Base-by-base conservation (phyloP, 2,329 filamentous ascomycete species). In the Acrocalymma vagum region DNA sequence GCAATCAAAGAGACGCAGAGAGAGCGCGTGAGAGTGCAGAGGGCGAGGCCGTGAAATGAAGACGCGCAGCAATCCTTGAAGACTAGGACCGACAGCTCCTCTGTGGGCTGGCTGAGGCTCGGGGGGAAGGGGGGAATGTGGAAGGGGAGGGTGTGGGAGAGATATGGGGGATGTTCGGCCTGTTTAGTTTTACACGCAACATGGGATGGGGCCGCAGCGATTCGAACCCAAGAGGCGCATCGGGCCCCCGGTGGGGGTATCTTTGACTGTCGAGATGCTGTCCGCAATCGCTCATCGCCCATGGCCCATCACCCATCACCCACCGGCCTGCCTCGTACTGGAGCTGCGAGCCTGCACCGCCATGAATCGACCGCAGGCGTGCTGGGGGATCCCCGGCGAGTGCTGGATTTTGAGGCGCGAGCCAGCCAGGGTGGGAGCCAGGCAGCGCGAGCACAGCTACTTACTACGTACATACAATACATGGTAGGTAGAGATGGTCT, bases 341-440 rank as follows among this genome's bases (percentile, higher is more conserved):
- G n/a, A n/a, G n/a, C n/a, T n/a, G n/a, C n/a, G n/a, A n/a, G 33
- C 29, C 42, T 51, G 52, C 53, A 57, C 55, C 55, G 57, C 53
- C 54, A 59, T 62, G 51, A 57, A 58, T 58, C 55, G 54, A 38
- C 51, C 38, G 50, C 58, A 35, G 48, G 53, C 54, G 50, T 51
- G 49, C 58, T 60, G 59, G 58, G 61, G 51, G 38, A 24, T 42
- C 60, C 60, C 57, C 35, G 37, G 57, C 42, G 37, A 34, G 34
- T 25, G 37, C n/a, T n/a, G 29, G 42, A 42, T 30, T 44, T 37
- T 52, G 51, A 57, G 52, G 54, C 60, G 51, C 46, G 33, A 33
- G 24, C 5, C 29, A 10, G 31, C 18, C 31, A 11, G 30, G n/a
- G n/a, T n/a, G n/a, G n/a, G n/a, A n/a, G n/a, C 45, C 48, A 51